These are phyloP conservation scores for Chaetomium tenue DNA, from an alignment of 495 filamentous ascomycete species.

Conservation along the genomic window DNA sequence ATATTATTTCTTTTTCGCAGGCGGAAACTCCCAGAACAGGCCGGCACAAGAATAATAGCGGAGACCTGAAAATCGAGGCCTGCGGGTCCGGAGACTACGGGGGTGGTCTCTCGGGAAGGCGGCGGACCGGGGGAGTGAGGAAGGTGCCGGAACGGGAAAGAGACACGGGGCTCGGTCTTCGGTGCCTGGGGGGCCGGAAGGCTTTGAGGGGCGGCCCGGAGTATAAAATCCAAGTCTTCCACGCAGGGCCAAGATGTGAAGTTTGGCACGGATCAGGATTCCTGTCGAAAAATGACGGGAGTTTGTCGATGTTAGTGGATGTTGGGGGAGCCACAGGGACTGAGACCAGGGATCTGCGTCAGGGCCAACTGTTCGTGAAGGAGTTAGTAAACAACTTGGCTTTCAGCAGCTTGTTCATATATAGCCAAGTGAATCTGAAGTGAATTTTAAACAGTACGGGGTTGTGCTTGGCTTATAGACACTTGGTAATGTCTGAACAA, in stretches of 20 bases:
- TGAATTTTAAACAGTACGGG: not conserved
- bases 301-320: not conserved
- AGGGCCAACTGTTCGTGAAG: not conserved
- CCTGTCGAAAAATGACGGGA: not conserved
- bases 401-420: not conserved
- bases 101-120: not conserved
- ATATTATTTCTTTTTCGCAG: not conserved
- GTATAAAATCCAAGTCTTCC: not conserved
- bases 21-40: not conserved
- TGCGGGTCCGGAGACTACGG: slow-evolving; percentile 5
- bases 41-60: not conserved
- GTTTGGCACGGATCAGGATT: not conserved
- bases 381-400: not conserved
- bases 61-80: not conserved
- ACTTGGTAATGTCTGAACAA: not conserved
- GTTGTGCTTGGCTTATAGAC: not conserved
- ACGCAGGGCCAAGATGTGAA: not conserved
- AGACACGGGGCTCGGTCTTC: not conserved
- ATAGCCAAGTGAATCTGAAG: not conserved
- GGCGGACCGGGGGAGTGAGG: not conserved
- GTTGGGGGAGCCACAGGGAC: not conserved
- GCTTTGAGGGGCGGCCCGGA: not conserved
- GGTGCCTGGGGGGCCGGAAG: not conserved
- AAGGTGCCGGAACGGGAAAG: not conserved
- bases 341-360: not conserved